These are phyloP conservation scores for Kodamaea leandrae DNA, from an alignment of 805 yeast species.

Conservation along the genomic window DNA sequence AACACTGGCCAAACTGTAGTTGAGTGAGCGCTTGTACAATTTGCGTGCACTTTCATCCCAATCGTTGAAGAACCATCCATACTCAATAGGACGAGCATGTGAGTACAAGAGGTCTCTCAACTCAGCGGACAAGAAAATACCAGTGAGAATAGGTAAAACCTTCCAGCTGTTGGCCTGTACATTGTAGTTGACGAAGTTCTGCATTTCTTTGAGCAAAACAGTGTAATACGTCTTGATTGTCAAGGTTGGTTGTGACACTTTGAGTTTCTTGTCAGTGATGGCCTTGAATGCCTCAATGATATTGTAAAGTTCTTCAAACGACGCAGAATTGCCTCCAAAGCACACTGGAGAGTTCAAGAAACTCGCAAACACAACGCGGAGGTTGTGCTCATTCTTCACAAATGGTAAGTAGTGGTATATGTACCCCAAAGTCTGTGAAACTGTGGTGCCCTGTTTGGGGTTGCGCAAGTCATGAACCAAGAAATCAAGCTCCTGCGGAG, in stretches of 20 bases:
- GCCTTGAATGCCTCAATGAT: slow-evolving; percentile 50
- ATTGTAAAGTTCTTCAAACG: slow-evolving; percentile 32
- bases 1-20: slow-evolving; percentile 22
- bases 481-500: slow-evolving; percentile 47
- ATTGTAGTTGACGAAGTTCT: slow-evolving; percentile 28
- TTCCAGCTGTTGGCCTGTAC: slow-evolving; percentile 42
- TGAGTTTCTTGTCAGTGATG: slow-evolving; percentile 44
- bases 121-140: slow-evolving; percentile 39
- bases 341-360: slow-evolving; percentile 44
- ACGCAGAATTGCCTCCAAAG: slow-evolving; percentile 20
- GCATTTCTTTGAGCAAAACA: slow-evolving; percentile 32
- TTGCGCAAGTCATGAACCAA: slow-evolving; percentile 43
- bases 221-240: slow-evolving; percentile 44
- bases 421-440: slow-evolving; percentile 40
- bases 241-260: slow-evolving; percentile 48
- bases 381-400: slow-evolving; percentile 46
- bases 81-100: slow-evolving; percentile 23
- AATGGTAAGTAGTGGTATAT: slow-evolving; percentile 51
- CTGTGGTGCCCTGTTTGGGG: slow-evolving; percentile 35
- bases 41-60: slow-evolving; percentile 29
- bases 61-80: slow-evolving; percentile 32
- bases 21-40: slow-evolving; percentile 30
- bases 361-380: slow-evolving; percentile 42
- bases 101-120: slow-evolving; percentile 34
- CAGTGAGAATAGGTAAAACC: slow-evolving; percentile 46